Evolutionary conservation across 371 early-diverging fungal genomes (phyloP).

Genomic region (Mortierella sp.): DNA sequence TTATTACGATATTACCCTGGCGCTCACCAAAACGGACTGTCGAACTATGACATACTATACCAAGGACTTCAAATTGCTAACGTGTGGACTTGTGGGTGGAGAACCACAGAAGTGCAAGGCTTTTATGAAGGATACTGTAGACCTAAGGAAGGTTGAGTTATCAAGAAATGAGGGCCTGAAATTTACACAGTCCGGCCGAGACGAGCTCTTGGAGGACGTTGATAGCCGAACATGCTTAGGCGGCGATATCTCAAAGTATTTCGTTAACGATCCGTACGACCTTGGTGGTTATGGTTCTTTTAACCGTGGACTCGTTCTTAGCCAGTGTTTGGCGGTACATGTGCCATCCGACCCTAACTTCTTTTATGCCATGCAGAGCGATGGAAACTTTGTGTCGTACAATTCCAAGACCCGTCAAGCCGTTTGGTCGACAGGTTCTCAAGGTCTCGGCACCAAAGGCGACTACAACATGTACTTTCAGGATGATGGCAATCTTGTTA

Average conservation of each 20-base stretch:
- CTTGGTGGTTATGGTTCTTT: background rate
- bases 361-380: slow-evolving; percentile 18
- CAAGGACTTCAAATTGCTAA: background rate
- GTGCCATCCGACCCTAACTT: slow-evolving; percentile 2
- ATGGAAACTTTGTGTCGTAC: slow-evolving; percentile 27
- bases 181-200: no score
- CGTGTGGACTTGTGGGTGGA: background rate
- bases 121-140: no score
- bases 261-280: background rate
- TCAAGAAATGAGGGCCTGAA: no score
- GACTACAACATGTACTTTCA: slow-evolving; percentile 18
- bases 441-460: slow-evolving; percentile 14
- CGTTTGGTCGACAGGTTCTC: slow-evolving; percentile 12
- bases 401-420: background rate
- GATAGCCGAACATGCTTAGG: background rate
- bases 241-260: slow-evolving; percentile 9
- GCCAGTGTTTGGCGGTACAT: slow-evolving; percentile 12
- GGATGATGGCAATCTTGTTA: slow-evolving; percentile 27
- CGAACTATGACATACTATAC: background rate
- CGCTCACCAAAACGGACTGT: background rate
- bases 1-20: background rate
- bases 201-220: no score
- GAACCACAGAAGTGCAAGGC: no score
- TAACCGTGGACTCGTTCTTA: background rate
- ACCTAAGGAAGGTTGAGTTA: no score